phyloP scores from a whole-genome alignment of 164 flowering plant genomes.

The Stephania japonica region DNA sequence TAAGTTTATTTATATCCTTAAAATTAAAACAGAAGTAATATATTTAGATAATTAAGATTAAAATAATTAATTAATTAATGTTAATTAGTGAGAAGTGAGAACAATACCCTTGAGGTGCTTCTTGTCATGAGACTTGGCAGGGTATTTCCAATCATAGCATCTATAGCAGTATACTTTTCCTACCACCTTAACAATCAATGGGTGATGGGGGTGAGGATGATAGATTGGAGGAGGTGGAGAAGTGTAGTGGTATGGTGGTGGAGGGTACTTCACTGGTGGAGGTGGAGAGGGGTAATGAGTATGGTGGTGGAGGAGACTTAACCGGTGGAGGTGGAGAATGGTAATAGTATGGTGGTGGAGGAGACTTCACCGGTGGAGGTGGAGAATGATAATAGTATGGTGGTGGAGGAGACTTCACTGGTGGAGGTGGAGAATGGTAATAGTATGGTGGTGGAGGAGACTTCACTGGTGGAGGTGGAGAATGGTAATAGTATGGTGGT shows the following conservation, averaged over 20 bases:
- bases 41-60: not conserved
- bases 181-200: slow-evolving; percentile 47
- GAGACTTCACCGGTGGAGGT: slow-evolving; percentile 32
- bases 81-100: not conserved
- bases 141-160: slow-evolving; percentile 64
- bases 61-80: not conserved
- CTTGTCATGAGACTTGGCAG: slow-evolving; percentile 58
- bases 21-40: too few relatives aligned
- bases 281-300: slow-evolving; percentile 29
- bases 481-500: slow-evolving; percentile 15
- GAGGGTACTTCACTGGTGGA: slow-evolving; percentile 15
- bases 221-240: slow-evolving; percentile 28
- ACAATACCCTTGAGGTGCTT: slow-evolving; percentile 63
- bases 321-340: slow-evolving; percentile 31
- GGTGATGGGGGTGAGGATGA: slow-evolving; percentile 33
- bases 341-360: slow-evolving; percentile 30
- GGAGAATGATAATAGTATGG: slow-evolving; percentile 37
- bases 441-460: slow-evolving; percentile 33
- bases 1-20: too few relatives aligned
- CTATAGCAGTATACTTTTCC: slow-evolving; percentile 76
- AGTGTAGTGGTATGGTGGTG: slow-evolving; percentile 27
- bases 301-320: slow-evolving; percentile 26
- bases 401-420: slow-evolving; percentile 26
- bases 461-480: slow-evolving; percentile 30
- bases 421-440: slow-evolving; percentile 49